phyloP scores from a whole-genome alignment of 2,329 filamentous ascomycete genomes.

The Colletotrichum tropicale region DNA sequence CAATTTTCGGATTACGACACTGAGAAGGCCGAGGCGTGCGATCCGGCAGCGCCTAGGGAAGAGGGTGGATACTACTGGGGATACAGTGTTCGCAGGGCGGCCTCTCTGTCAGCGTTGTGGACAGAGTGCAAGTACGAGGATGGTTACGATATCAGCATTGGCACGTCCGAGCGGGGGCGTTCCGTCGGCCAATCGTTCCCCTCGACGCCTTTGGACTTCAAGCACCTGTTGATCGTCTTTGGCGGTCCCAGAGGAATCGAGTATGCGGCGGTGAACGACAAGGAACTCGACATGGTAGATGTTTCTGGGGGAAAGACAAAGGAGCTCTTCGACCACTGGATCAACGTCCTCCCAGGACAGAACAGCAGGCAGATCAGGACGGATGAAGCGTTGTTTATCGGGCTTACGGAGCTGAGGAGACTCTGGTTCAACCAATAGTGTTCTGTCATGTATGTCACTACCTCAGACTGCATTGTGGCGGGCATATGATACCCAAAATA shows the following conservation, averaged over 20 bases:
- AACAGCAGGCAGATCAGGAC: slow-evolving; percentile 83
- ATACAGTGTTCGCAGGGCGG: slow-evolving; percentile 71
- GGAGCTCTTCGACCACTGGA: slow-evolving; percentile 83
- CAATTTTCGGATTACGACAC: slow-evolving; percentile 60
- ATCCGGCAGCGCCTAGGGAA: slow-evolving; percentile 72
- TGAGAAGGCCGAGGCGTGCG: slow-evolving; percentile 63
- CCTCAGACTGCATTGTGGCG: not conserved
- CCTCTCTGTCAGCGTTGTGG: slow-evolving; percentile 73
- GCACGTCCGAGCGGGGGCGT: slow-evolving; percentile 79
- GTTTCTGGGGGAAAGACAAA: slow-evolving; percentile 64
- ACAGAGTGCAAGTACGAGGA: slow-evolving; percentile 76
- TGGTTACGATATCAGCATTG: slow-evolving; percentile 83
- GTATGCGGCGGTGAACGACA: slow-evolving; percentile 69
- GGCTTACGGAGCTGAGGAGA: slow-evolving; percentile 69
- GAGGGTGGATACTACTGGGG: slow-evolving; percentile 89
- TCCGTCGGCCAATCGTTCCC: slow-evolving; percentile 53
- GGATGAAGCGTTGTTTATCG: slow-evolving; percentile 83
- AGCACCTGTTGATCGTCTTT: slow-evolving; percentile 79
- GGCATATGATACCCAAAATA: slow-evolving; percentile 14
- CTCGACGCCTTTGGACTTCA: slow-evolving; percentile 52
- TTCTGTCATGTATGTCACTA: not conserved
- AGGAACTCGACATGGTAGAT: slow-evolving; percentile 60
- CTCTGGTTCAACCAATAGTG: slow-evolving; percentile 50
- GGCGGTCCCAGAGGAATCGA: slow-evolving; percentile 83
- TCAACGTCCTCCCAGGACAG: slow-evolving; percentile 81